Evolutionary conservation across 257 asterid species (phyloP), one percentile per base, ranked within the genome.

Genomic region (Forsythia suspensa): DNA sequence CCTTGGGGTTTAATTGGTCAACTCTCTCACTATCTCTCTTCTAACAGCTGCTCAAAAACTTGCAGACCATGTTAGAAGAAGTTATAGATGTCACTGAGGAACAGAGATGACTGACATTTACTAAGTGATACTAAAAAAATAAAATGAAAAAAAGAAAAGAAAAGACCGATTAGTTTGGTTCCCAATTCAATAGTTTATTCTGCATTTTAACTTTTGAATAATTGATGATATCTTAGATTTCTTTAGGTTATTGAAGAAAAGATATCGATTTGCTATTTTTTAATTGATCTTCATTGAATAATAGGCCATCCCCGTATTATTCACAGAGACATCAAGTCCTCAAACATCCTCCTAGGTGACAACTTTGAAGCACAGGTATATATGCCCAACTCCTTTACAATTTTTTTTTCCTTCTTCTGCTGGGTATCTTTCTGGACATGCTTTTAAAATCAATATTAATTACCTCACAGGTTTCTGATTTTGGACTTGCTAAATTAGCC

Each of bases 241-340:
- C 38, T 7, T 59, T 61, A 40, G 46, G 74, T 70, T 72, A 74
- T 52, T 70, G 8, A 20, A 29, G 63, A 78, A 77, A 71, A 42
- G 34, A 44, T 21, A n/a, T 69, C 76, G 41, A 76, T 77, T 29
- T 71, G 72, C 41, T 80, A 48, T 73, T n/a, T 34, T 10, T 16
- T 40, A 46, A 34, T 44, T 68, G 13, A 77, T 76, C 72, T 74
- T 77, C 81, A 63, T 10, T 63, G 70, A 10, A 71, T 36, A 71
- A 61, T 84, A 93, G 97, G 98, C 80, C 87, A 91, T 85, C 98
- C 98, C 71, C 97, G 97, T 82, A 88, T 95, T 68, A 90, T 95
- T 84, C 98, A 95, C 78, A 88, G 98, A 89, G 98, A 95, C 86
- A 95, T 92, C 80, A 95, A 95, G 88, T 92, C 98, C n/a, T 89